A percentile compares a stretch with the other conserved stretches of the same genome.
These are phyloP conservation scores for Lactarius indigo DNA, from an alignment of 768 basidiomycete species.

Conservation along the genomic window DNA sequence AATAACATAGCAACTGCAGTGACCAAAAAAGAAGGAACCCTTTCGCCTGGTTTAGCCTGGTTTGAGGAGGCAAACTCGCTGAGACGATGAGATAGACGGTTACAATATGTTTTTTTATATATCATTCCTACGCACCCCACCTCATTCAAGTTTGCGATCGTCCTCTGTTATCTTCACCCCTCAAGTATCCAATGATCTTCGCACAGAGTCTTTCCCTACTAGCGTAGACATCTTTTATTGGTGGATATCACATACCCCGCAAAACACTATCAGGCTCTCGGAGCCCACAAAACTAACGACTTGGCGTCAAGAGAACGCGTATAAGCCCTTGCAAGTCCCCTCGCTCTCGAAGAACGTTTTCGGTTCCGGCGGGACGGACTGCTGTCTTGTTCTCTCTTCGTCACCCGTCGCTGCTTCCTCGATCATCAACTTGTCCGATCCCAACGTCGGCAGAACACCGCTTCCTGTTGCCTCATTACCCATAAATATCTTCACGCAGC, in stretches of 20 bases:
- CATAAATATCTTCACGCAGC: constrained; percentile 40
- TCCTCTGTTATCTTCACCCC: constrained; percentile 61
- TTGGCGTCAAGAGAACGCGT: constrained; percentile 63
- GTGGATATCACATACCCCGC: constrained; percentile 44
- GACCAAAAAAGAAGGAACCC: too few relatives aligned
- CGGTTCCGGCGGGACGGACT: constrained; percentile 39
- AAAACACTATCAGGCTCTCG: constrained; percentile 31
- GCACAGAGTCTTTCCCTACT: constrained; percentile 63
- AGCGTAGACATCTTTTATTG: constrained; percentile 65
- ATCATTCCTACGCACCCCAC: constrained; percentile 86
- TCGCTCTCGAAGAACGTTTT: constrained; percentile 37
- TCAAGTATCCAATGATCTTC: constrained; percentile 85
- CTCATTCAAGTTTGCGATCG: constrained; percentile 44
- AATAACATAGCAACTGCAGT: too few relatives aligned
- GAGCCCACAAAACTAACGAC: constrained; percentile 65
- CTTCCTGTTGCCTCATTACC: constrained; percentile 72
- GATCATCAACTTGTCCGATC: constrained; percentile 42
- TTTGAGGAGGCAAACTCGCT: too few relatives aligned
- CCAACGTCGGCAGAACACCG: constrained; percentile 42
- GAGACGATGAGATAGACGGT: not conserved
- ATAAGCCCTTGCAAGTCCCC: constrained; percentile 70
- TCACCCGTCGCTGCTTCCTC: constrained; percentile 31
- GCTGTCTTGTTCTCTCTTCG: constrained; percentile 61
- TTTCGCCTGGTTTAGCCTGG: too few relatives aligned
- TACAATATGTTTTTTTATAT: constrained; percentile 80